Evolutionary conservation across 352 stramenopile species (phyloP).

Genomic region (Globisporangium spiculum): DNA sequence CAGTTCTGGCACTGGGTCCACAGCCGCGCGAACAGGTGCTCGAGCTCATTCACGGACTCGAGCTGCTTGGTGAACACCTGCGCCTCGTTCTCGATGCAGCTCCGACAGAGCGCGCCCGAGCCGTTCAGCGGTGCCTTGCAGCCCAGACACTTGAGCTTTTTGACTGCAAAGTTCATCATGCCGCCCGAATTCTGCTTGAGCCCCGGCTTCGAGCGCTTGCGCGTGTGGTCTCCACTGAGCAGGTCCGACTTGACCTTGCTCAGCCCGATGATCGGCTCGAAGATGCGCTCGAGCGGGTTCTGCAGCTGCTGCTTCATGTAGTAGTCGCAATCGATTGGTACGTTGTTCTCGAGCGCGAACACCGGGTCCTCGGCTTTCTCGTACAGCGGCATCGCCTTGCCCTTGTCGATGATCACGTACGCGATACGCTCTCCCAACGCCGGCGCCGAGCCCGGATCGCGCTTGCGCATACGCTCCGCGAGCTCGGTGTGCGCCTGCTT

Average conservation of each 20-base stretch:
- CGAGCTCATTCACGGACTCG: conserved; percentile 89
- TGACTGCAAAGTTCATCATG: conserved; percentile 99
- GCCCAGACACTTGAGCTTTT: conserved; percentile 96
- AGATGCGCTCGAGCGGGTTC: conserved; percentile 98
- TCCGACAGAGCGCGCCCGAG: conserved; percentile 90
- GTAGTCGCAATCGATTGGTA: conserved; percentile 99
- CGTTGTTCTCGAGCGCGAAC: conserved; percentile 98
- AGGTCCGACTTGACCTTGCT: conserved; percentile 90
- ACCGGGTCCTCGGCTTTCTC: conserved; percentile 98
- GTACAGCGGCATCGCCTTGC: conserved; percentile 95
- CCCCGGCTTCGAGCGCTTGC: conserved; percentile 96
- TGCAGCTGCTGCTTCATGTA: conserved; percentile 99
- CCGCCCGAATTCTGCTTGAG: conserved; percentile 94
- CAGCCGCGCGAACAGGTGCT: conserved; percentile 93
- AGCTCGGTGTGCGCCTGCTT: conserved; percentile 99
- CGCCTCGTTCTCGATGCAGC: conserved; percentile 91
- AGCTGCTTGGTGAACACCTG: conserved; percentile 96
- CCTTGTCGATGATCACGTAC: conserved; percentile 99
- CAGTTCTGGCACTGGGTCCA: conserved; percentile 99
- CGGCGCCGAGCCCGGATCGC: conserved; percentile 95
- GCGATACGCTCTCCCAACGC: conserved; percentile 98
- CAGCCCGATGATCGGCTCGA: conserved; percentile 97
- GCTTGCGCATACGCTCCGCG: conserved; percentile 97
- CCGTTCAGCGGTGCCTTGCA: conserved; percentile 95
- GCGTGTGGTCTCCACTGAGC: conserved; percentile 97